Percentiles rank a stretch among this genome's conserved stretches.
Conservation (phyloP, 2,329 filamentous ascomycete species). For the Fusarium irregulare region DNA sequence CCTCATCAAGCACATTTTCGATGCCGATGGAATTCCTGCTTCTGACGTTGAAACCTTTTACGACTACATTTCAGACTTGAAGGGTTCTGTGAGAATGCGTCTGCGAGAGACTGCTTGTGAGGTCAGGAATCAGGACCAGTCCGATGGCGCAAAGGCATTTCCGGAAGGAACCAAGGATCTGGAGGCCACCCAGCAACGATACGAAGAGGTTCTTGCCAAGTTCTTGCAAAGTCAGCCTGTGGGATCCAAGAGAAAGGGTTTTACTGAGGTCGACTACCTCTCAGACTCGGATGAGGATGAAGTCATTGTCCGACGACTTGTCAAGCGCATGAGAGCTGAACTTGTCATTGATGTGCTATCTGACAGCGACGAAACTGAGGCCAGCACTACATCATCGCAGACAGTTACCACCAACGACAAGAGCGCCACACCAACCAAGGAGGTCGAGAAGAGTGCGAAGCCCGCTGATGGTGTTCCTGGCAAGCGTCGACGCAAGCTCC, state of each 20-base stretch:
- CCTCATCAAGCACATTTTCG: constrained; percentile 84
- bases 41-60: constrained; percentile 76
- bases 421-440: constrained; percentile 39
- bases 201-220: constrained; percentile 65
- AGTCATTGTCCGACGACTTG: constrained; percentile 64
- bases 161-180: constrained; percentile 60
- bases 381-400: constrained; percentile 47
- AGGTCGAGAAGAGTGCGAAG: constrained; percentile 55
- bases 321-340: constrained; percentile 73
- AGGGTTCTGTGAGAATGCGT: constrained; percentile 77
- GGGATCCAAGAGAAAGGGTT: constrained; percentile 60
- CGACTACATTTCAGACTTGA: constrained; percentile 81
- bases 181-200: constrained; percentile 62
- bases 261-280: constrained; percentile 65
- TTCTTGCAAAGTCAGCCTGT: constrained; percentile 55
- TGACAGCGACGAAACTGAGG: constrained; percentile 58
- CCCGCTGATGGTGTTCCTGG: constrained; percentile 58
- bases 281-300: constrained; percentile 61
- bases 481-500: constrained; percentile 65
- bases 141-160: constrained; percentile 61
- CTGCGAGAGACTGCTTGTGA: constrained; percentile 74
- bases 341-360: constrained; percentile 66
- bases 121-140: constrained; percentile 67
- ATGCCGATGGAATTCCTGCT: constrained; percentile 75
- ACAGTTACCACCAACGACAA: constrained; percentile 47